phyloP scores from a whole-genome alignment of 2,329 filamentous ascomycete species.

The Xylaria sp. region DNA sequence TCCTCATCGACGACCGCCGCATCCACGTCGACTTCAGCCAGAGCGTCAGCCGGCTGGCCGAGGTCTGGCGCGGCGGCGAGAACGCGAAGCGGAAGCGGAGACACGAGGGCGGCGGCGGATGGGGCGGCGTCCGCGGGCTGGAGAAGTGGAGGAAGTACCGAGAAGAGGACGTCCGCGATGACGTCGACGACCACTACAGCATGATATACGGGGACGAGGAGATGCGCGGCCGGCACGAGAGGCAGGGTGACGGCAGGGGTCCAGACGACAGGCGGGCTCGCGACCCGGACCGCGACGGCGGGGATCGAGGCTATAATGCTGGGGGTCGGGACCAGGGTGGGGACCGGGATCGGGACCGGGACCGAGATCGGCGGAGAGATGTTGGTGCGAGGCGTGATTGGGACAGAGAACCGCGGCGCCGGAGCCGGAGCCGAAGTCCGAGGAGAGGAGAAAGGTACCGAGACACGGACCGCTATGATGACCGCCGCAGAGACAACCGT shows the following conservation, averaged over 20 bases:
- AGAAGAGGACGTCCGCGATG: constrained; percentile 56
- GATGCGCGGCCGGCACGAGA: constrained; percentile 55
- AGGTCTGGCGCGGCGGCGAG: constrained; percentile 84
- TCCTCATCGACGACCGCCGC: constrained; percentile 93
- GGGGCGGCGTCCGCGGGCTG: constrained; percentile 84
- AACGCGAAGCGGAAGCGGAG: constrained; percentile 71
- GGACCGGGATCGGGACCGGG: constrained; percentile 31
- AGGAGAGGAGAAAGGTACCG: constrained; percentile 27
- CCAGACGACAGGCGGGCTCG: constrained; percentile 29
- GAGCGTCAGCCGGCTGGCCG: constrained; percentile 84
- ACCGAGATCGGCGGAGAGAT: too few species aligned
- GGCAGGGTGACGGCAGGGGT: constrained; percentile 40
- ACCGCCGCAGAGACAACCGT: constrained; percentile 24
- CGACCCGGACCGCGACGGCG: constrained; percentile 16
- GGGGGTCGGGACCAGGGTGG: constrained; percentile 31
- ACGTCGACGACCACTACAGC: constrained; percentile 59
- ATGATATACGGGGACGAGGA: constrained; percentile 83
- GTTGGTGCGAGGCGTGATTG: constrained; percentile 27
- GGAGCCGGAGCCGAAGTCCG: constrained; percentile 40
- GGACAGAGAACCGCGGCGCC: constrained; percentile 32
- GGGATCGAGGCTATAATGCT: constrained; percentile 25
- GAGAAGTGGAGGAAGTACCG: constrained; percentile 92
- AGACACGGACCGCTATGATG: constrained; percentile 23
- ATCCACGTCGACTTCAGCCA: constrained; percentile 99
- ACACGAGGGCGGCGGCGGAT: constrained; percentile 68